Base-by-base conservation (phyloP, 148 eudicot genomes). In the Agrostemma githago region DNA sequence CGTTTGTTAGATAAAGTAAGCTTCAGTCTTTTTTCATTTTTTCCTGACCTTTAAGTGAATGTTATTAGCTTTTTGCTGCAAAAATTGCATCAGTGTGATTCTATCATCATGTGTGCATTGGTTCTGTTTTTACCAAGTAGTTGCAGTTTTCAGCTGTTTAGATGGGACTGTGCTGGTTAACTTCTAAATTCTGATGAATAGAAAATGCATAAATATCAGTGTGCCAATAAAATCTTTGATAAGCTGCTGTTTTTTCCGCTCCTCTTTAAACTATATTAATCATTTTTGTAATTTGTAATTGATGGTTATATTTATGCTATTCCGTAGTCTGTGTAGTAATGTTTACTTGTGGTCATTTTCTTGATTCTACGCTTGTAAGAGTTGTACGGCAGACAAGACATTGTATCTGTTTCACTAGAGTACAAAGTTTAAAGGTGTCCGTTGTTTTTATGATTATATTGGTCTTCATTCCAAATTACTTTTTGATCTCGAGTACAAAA, bases 1-100 rank as follows among this genome's bases (percentile, higher is more conserved):
- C 85, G 97, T 48, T 77, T 95, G 74, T 79, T 95, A 75, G 99
- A 95, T 66, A 90, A 95, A 76, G 99, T 92, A 84, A 80, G 77
- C 72, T 62, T 67, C 44, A 12, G 15, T 53, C 15, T 0, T 63
- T 16, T 57, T 81, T 6, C 3, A 38, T 10, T 39, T 10, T 39
- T 75, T 4, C 8, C 15, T 39, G 40, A 51, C 73, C 14, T 64
- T 59, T 51, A 16, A 38, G 54, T 66, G 54, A 21, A 46, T 39
- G 0, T 39, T 51, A 8, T 42, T 19, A 15, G 20, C 6, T 65
- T 43, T 48, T 37, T 5, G 53, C 63, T 72, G 74, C 43, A 26
- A 58, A 12, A 62, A 26, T 26, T 62, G 37, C 41, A 11, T 62
- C 10, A 41, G 0, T 62, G 66, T 62, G 56, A 67, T 67, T 9